Conservation (phyloP, 768 basidiomycete species). For the Clavulina sp. region DNA sequence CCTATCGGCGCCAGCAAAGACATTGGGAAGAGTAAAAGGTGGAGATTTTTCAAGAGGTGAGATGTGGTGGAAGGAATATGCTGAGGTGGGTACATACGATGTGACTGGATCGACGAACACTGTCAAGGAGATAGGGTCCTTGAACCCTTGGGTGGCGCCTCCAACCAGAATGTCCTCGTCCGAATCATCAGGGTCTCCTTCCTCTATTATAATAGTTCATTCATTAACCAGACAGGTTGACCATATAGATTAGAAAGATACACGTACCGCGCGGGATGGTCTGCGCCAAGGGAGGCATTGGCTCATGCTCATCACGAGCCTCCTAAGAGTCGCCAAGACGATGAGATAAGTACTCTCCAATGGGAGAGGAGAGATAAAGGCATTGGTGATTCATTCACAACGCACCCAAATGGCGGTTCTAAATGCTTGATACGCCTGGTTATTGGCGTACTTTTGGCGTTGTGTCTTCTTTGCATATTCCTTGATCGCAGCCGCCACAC, state of each 20-base stretch:
- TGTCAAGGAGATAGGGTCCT: conserved; percentile 63
- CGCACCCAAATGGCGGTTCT: conserved; percentile 50
- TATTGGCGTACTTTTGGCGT: conserved; percentile 62
- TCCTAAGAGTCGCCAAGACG: conserved; percentile 28
- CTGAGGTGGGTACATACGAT: conserved; percentile 37
- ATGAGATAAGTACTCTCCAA: not conserved
- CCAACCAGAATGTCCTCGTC: conserved; percentile 85
- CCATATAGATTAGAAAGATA: not conserved
- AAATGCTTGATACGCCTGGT: conserved; percentile 41
- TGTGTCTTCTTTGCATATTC: conserved; percentile 43
- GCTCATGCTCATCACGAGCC: conserved; percentile 39
- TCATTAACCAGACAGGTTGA: not conserved
- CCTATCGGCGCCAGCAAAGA: conserved; percentile 28
- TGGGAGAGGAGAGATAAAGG: not conserved
- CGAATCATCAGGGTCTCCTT: conserved; percentile 61
- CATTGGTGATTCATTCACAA: no score
- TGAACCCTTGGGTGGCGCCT: conserved; percentile 65
- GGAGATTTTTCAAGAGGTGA: not conserved
- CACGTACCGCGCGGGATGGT: conserved; percentile 48
- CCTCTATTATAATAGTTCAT: conserved; percentile 33
- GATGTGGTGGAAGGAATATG: not conserved
- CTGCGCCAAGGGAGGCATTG: conserved; percentile 64
- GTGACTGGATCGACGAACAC: conserved; percentile 57
- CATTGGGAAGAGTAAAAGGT: no score
- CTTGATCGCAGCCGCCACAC: no score